Percentiles rank a stretch among this genome's conserved stretches.
Evolutionary conservation across 768 basidiomycete species (phyloP).

Genomic region (Russula earlei): DNA sequence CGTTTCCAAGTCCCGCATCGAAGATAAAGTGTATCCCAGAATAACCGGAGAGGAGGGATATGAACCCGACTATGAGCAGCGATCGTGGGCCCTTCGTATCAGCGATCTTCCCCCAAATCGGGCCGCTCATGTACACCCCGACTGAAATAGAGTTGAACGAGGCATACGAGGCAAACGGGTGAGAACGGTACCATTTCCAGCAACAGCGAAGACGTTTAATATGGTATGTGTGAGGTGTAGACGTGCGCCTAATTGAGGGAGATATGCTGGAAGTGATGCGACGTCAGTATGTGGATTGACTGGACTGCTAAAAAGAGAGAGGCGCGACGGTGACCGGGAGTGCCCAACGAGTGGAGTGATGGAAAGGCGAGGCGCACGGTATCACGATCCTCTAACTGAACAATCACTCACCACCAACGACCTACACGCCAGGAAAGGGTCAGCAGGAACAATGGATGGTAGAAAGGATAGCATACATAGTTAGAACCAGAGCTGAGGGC

Average conservation of each 20-base stretch:
- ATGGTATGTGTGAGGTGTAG: slow-evolving; percentile 71
- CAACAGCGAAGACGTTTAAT: slow-evolving; percentile 72
- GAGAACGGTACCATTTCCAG: slow-evolving; percentile 52
- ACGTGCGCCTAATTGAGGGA: slow-evolving; percentile 75
- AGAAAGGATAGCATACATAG: slow-evolving; percentile 42
- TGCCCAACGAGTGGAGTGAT: not conserved
- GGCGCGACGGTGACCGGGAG: not conserved
- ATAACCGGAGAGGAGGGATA: slow-evolving; percentile 63
- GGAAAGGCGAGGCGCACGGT: not conserved
- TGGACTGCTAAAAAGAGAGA: not conserved
- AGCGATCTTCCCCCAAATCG: slow-evolving; percentile 70
- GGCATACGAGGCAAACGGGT: not conserved
- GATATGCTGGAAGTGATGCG: slow-evolving; percentile 49
- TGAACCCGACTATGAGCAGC: slow-evolving; percentile 48
- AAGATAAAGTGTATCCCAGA: slow-evolving; percentile 61
- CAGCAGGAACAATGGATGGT: not conserved
- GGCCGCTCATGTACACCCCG: slow-evolving; percentile 69
- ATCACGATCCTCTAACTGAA: not conserved
- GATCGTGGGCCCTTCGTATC: slow-evolving; percentile 66
- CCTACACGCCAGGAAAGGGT: slow-evolving; percentile 23
- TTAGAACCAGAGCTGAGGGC: slow-evolving; percentile 61
- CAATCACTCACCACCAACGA: slow-evolving; percentile 29
- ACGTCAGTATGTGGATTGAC: not conserved
- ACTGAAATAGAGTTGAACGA: slow-evolving; percentile 32
- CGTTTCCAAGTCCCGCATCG: slow-evolving; percentile 35